Evolutionary conservation across 768 basidiomycete genomes (phyloP), one percentile per base, ranked within the genome.

Genomic region (Suillus subluteus): DNA sequence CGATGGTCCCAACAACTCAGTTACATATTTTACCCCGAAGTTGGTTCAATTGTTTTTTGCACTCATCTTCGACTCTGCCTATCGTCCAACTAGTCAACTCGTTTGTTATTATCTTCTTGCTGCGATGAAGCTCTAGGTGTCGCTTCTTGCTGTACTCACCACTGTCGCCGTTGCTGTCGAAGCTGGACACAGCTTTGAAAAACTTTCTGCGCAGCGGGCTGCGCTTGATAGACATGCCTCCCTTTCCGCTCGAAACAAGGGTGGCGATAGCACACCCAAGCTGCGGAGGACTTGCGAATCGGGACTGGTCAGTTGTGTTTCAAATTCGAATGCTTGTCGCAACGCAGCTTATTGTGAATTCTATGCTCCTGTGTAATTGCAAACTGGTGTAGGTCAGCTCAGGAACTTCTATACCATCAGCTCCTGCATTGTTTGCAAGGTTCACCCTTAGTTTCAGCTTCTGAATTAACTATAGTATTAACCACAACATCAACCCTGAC

Each of bases 41-140:
- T 55, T 55, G 52, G 54, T 26, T 15, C 23, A 30, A 26, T 9
- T n/a, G n/a, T 63, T 37, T 21, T 41, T 52, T 64, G 58, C 23
- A 15, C 15, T 43, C 55, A 38, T 23, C 37, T n/a, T 30, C n/a
- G 21, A 44, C 58, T 50, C 38, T 50, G 43, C 70, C 65, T 46
- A 70, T 75, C 63, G 35, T 68, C 63, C 67, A 64, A 37, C n/a
- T 40, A 32, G 2, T 23, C 61, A 58, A 15, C 59, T 63, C 63
- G 48, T 58, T 66, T 68, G 69, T 64, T 65, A 69, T 62, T 38
- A 72, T 73, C 63, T 56, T 56, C 55, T 65, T 59, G 63, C 23
- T 46, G 62, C 68, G 66, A 86, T 87, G 86, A 85, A 81, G 79
- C 66, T 83, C 68, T 71, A 78, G 62, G 72, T 80, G 69, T 73